These are phyloP conservation scores for Bipolaris bicolor DNA, from an alignment of 2,329 filamentous ascomycete species.

Conservation along the genomic window DNA sequence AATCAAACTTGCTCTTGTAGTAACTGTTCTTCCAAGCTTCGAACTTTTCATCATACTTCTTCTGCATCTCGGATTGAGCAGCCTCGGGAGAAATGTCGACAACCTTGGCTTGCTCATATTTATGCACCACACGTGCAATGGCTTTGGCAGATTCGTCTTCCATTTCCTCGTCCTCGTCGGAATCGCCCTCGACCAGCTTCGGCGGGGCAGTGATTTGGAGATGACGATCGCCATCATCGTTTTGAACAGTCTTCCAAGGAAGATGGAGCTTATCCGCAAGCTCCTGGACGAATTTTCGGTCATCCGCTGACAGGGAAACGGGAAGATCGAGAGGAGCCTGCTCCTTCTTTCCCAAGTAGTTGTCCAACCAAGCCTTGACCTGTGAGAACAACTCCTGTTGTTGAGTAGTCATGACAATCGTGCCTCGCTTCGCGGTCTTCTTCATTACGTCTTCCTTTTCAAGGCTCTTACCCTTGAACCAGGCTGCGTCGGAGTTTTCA, in stretches of 20 bases:
- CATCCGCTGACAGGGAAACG: constrained; percentile 73
- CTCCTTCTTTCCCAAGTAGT: constrained; percentile 59
- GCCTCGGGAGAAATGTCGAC: constrained; percentile 81
- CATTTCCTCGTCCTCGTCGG: constrained; percentile 70
- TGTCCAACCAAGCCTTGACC: constrained; percentile 81
- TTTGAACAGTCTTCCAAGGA: constrained; percentile 68
- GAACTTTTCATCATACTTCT: constrained; percentile 90
- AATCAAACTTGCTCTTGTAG: constrained; percentile 89
- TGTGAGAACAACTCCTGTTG: constrained; percentile 84
- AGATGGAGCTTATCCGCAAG: constrained; percentile 73
- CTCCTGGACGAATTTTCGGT: constrained; percentile 92
- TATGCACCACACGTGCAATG: constrained; percentile 81
- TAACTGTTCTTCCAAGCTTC: constrained; percentile 92
- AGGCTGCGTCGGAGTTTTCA: constrained; percentile 85
- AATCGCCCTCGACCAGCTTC: constrained; percentile 58
- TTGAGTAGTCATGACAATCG: constrained; percentile 74
- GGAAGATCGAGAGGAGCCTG: constrained; percentile 72
- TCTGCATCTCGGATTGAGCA: constrained; percentile 76
- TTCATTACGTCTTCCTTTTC: constrained; percentile 71
- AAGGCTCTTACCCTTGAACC: constrained; percentile 86
- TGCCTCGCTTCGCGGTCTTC: constrained; percentile 64
- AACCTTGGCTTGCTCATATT: constrained; percentile 88
- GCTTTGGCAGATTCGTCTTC: constrained; percentile 85
- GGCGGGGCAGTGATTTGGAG: constrained; percentile 67
- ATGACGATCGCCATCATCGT: constrained; percentile 70